phyloP scores from a whole-genome alignment of 1,284 basidiomycete genomes.

The Moesziomyces globuligerus region DNA sequence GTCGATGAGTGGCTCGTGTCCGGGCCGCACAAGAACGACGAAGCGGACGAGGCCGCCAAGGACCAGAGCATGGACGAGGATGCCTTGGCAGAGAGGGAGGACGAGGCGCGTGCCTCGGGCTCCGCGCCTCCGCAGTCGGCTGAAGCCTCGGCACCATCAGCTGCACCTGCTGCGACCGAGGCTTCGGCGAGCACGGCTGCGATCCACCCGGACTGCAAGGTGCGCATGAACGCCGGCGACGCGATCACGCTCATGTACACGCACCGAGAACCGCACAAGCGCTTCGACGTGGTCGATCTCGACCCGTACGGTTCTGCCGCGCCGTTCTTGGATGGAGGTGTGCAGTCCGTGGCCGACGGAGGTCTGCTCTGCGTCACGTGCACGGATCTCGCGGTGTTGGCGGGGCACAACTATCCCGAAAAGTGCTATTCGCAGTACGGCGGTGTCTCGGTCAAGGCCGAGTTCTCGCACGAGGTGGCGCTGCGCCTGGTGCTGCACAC shows the following conservation, averaged over 20 bases:
- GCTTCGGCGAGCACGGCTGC: conserved; percentile 8
- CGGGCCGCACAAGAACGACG: conserved; percentile 6
- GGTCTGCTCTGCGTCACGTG: conserved; percentile 95
- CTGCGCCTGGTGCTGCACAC: conserved; percentile 84
- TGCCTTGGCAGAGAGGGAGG: conserved; percentile 21
- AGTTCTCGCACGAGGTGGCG: conserved; percentile 80
- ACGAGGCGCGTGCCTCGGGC: conserved; percentile 21
- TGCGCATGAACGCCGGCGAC: conserved; percentile 61
- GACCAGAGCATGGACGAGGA: conserved; percentile 34
- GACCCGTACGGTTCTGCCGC: conserved; percentile 98
- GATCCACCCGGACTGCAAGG: conserved; percentile 64
- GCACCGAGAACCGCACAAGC: conserved; percentile 78
- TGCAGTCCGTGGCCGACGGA: conserved; percentile 83
- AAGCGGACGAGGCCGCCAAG: not conserved
- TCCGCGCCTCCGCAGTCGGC: not conserved
- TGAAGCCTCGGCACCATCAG: conserved; percentile 2
- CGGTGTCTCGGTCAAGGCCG: conserved; percentile 87
- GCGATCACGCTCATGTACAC: conserved; percentile 82
- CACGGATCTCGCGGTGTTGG: conserved; percentile 92
- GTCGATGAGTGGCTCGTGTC: conserved; percentile 51
- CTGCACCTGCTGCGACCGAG: conserved; percentile 8
- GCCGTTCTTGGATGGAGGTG: conserved; percentile 94
- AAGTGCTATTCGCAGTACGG: conserved; percentile 77
- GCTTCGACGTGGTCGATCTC: conserved; percentile 93
- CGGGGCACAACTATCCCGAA: conserved; percentile 93